phyloP scores from a whole-genome alignment of 805 yeast species.

The Candida multigemmis region DNA sequence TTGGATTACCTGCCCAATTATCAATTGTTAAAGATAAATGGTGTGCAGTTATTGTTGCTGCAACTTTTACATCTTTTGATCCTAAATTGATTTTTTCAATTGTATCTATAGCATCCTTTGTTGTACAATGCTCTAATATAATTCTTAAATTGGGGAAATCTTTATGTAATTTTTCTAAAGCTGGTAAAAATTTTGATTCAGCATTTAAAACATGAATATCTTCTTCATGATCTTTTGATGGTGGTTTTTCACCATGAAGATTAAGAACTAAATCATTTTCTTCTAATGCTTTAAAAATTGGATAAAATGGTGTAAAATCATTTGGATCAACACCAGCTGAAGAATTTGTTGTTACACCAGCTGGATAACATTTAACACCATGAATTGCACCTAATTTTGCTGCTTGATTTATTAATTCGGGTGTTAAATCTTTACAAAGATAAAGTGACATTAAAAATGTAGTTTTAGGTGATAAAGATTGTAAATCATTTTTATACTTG shows the following conservation, averaged over 20 bases:
- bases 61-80: constrained; percentile 46
- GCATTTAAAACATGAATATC: constrained; percentile 91
- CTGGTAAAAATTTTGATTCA: constrained; percentile 87
- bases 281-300: constrained; percentile 85
- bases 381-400: constrained; percentile 57
- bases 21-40: constrained; percentile 85
- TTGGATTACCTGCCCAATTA: constrained; percentile 94
- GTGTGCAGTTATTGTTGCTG: constrained; percentile 94
- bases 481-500: constrained; percentile 57
- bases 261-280: constrained; percentile 69
- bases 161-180: constrained; percentile 62
- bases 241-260: constrained; percentile 92
- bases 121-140: constrained; percentile 91
- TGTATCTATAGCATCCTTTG: constrained; percentile 77
- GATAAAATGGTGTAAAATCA: constrained; percentile 82
- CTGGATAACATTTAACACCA: constrained; percentile 96
- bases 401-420: constrained; percentile 76
- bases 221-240: constrained; percentile 37
- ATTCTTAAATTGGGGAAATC: constrained; percentile 85
- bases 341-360: constrained; percentile 98
- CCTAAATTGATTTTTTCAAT: constrained; percentile 47
- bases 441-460: constrained; percentile 90
- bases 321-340: constrained; percentile 87
- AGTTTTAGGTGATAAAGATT: constrained; percentile 66
- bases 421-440: constrained; percentile 69